phyloP scores from a whole-genome alignment of 2,329 filamentous ascomycete genomes.

The Fusarium circinatum region DNA sequence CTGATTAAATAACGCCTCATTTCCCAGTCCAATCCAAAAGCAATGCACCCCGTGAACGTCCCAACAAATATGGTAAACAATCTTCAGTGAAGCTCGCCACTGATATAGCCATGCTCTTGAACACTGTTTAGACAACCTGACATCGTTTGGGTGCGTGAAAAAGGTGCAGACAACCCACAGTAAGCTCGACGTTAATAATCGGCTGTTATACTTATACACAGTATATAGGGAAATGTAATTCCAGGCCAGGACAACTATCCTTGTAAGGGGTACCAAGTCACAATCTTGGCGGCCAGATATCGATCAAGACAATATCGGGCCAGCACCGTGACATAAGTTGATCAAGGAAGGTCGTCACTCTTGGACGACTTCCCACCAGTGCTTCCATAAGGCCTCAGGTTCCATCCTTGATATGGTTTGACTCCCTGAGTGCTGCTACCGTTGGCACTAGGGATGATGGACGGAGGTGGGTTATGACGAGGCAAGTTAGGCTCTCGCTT shows the following conservation, averaged over 20 bases:
- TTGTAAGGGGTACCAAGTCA: constrained; percentile 4
- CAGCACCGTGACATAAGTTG: not conserved
- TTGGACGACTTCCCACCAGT: constrained; percentile 46
- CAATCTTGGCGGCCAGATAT: not conserved
- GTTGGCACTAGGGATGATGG: constrained; percentile 46
- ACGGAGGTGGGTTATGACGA: constrained; percentile 49
- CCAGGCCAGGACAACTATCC: constrained; percentile 42
- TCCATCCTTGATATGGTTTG: constrained; percentile 53
- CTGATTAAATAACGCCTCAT: constrained; percentile 25
- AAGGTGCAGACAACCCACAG: not conserved
- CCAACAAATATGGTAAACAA: not conserved
- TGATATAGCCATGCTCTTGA: not conserved
- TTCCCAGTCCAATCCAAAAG: constrained; percentile 13
- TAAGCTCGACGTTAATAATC: not conserved
- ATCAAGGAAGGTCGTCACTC: constrained; percentile 49
- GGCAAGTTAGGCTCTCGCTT: constrained; percentile 47
- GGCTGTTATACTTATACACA: constrained; percentile 23
- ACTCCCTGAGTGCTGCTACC: constrained; percentile 46
- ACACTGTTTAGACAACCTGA: not conserved
- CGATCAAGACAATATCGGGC: not conserved
- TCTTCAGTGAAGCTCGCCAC: not conserved
- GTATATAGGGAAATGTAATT: not conserved
- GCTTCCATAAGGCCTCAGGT: constrained; percentile 51
- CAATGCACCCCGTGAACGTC: not conserved
- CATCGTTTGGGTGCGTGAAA: not conserved